Evolutionary conservation across 2,329 filamentous ascomycete genomes (phyloP).

Genomic region (Rutstroemia sp.): DNA sequence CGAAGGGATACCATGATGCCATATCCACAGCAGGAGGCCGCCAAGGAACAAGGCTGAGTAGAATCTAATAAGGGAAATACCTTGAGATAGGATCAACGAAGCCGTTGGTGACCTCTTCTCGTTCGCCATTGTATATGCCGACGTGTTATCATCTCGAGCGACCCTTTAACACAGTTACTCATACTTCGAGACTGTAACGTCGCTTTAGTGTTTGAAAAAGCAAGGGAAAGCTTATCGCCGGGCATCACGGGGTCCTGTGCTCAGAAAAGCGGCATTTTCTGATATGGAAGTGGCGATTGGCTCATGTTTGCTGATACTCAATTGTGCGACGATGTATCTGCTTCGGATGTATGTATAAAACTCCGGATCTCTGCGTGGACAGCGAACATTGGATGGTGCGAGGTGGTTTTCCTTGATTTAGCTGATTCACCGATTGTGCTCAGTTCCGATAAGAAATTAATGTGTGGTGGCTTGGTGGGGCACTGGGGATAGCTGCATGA

Average conservation of each 20-base stretch:
- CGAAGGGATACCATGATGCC: not conserved
- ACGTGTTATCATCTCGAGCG: not conserved
- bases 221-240: too few species aligned
- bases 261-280: too few species aligned
- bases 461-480: not conserved
- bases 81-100: not conserved
- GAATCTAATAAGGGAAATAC: not conserved
- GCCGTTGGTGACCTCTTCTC: not conserved
- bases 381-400: too few species aligned
- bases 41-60: not conserved
- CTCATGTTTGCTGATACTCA: too few species aligned
- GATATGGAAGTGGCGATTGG: too few species aligned
- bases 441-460: not conserved
- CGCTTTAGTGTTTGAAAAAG: not conserved
- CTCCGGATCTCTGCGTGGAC: too few species aligned
- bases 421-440: too few species aligned
- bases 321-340: too few species aligned
- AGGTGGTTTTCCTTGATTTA: too few species aligned
- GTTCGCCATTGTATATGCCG: not conserved
- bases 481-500: not conserved
- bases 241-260: too few species aligned
- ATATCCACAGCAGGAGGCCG: not conserved
- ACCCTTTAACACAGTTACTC: not conserved
- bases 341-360: too few species aligned
- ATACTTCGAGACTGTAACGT: not conserved